phyloP scores from a whole-genome alignment of 2,329 filamentous ascomycete species.

The Colletotrichum sp. region DNA sequence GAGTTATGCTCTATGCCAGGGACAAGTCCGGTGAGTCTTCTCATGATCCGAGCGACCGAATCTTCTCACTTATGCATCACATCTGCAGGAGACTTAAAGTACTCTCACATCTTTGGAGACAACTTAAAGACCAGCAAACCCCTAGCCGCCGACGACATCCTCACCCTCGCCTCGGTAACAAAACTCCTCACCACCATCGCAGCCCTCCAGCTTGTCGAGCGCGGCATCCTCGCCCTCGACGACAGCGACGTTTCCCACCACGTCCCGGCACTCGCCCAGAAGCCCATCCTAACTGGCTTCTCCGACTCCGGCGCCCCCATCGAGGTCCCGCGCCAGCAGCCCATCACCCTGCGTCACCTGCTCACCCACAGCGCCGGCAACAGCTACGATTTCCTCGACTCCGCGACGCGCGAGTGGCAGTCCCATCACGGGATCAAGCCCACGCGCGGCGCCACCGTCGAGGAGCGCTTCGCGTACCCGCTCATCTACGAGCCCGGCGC shows the following conservation, averaged over 20 bases:
- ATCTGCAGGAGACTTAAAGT: too few relatives aligned
- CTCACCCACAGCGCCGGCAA: conserved; percentile 57
- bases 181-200: conserved; percentile 57
- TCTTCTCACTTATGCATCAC: not conserved
- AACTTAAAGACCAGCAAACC: conserved; percentile 29
- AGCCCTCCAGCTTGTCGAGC: conserved; percentile 59
- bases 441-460: conserved; percentile 37
- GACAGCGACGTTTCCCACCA: conserved; percentile 41
- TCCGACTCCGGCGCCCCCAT: conserved; percentile 41
- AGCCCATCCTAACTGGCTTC: conserved; percentile 53
- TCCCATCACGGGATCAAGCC: conserved; percentile 25
- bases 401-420: conserved; percentile 31
- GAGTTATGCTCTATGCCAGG: conserved; percentile 13
- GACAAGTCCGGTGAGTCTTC: conserved; percentile 9
- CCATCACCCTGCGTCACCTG: conserved; percentile 56
- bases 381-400: conserved; percentile 46
- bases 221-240: conserved; percentile 49
- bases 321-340: conserved; percentile 32
- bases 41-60: not conserved
- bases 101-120: not conserved
- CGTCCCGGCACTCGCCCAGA: conserved; percentile 51
- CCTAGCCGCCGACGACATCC: conserved; percentile 38
- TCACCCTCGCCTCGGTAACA: conserved; percentile 41
- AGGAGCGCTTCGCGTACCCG: conserved; percentile 46
- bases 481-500: conserved; percentile 56